Conservation (phyloP, 345 rosid genomes). For the sweet orange (Citrus sinensis) region DNA sequence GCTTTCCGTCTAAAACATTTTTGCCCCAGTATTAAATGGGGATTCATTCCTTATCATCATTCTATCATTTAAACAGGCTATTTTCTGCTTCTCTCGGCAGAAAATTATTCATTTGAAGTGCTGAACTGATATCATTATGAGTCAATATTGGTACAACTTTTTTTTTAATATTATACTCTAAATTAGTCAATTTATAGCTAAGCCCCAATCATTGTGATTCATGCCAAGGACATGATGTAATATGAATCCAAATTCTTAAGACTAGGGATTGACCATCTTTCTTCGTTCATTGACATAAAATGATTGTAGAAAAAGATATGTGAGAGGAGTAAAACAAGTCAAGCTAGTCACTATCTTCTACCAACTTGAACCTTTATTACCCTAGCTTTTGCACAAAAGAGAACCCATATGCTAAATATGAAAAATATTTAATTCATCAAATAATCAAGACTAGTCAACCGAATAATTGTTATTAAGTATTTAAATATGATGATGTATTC, state of each 20-base stretch:
- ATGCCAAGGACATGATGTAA: background rate
- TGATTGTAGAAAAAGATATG: background rate
- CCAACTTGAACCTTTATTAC: background rate
- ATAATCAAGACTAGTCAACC: conserved; percentile 1
- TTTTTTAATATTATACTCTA: too few relatives aligned
- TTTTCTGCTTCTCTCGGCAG: background rate
- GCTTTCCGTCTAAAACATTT: background rate
- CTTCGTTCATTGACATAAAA: background rate
- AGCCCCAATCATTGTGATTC: background rate
- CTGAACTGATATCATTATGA: background rate
- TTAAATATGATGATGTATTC: too few relatives aligned
- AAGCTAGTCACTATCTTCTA: background rate
- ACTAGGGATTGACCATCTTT: background rate
- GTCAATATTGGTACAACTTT: background rate
- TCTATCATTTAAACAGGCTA: conserved; percentile 4
- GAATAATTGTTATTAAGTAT: background rate
- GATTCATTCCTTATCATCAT: conserved; percentile 14
- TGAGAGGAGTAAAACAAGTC: background rate
- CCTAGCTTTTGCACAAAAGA: background rate
- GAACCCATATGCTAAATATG: background rate
- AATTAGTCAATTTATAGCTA: background rate
- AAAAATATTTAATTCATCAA: background rate
- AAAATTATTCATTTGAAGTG: background rate
- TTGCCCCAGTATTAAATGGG: conserved; percentile 9
- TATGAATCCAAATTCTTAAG: background rate